A percentile compares a stretch with the other conserved stretches of the same genome.
These are phyloP conservation scores for Diaporthe ilicicola DNA, from an alignment of 2,329 filamentous ascomycete genomes.

Conservation along the genomic window DNA sequence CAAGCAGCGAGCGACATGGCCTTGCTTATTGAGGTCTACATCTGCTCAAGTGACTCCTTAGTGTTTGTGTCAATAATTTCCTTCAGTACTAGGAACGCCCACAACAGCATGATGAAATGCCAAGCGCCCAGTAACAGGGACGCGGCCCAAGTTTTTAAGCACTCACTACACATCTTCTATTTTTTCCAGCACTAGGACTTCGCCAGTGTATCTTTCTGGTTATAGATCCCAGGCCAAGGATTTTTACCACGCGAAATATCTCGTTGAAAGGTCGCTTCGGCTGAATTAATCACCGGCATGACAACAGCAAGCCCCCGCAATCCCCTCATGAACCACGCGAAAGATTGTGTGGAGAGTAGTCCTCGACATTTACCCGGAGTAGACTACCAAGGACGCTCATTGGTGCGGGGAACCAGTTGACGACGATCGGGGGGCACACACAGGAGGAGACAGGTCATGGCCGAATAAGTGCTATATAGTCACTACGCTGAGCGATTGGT, in stretches of 20 bases:
- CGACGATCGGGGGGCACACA: neutral
- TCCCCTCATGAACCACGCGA: slow-evolving; percentile 5
- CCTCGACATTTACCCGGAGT: slow-evolving; percentile 1
- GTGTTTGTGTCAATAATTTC: no score
- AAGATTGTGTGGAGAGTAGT: neutral
- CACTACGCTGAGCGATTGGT: no score
- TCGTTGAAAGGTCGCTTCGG: neutral
- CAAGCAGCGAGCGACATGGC: no score
- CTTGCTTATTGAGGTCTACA: no score
- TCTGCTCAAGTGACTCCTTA: no score
- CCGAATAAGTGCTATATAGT: neutral
- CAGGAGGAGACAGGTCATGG: neutral
- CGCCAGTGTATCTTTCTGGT: neutral
- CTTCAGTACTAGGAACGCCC: no score
- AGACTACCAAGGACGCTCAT: neutral
- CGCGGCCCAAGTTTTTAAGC: no score
- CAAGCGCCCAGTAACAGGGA: no score
- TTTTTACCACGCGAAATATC: neutral
- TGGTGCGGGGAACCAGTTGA: slow-evolving; percentile 21
- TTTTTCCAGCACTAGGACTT: neutral
- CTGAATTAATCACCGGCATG: neutral
- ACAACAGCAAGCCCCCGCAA: neutral
- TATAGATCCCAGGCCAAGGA: neutral
- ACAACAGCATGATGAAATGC: no score
- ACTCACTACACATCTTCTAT: no score